phyloP scores from a whole-genome alignment of 495 filamentous ascomycete species.

The Penicillium samsonianum region DNA sequence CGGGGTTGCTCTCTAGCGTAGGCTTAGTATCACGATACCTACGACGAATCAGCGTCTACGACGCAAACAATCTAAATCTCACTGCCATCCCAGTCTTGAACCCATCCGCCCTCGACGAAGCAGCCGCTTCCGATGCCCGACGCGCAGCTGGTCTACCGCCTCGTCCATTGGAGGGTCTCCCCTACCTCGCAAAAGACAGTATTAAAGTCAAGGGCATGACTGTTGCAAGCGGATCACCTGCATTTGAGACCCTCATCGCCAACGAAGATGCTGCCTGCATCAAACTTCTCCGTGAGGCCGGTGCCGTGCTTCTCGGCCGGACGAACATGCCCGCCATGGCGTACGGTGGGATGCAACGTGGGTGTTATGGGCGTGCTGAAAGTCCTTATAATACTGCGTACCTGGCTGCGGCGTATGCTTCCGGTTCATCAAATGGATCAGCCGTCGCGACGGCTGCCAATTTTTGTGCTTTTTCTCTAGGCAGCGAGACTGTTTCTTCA shows the following conservation, averaged over 20 bases:
- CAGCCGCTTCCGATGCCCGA: slow-evolving; percentile 35
- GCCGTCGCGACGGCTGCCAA: slow-evolving; percentile 40
- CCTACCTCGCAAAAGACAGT: slow-evolving; percentile 71
- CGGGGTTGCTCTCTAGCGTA: slow-evolving; percentile 45
- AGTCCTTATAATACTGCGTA: slow-evolving; percentile 38
- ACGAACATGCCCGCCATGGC: slow-evolving; percentile 48
- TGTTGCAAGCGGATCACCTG: slow-evolving; percentile 52
- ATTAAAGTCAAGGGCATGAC: slow-evolving; percentile 69
- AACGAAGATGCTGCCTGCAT: slow-evolving; percentile 67
- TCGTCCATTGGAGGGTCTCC: slow-evolving; percentile 68
- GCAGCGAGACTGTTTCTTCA: slow-evolving; percentile 42
- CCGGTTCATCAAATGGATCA: slow-evolving; percentile 42
- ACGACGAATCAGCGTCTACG: slow-evolving; percentile 43
- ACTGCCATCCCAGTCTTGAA: slow-evolving; percentile 39
- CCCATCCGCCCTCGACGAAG: slow-evolving; percentile 32
- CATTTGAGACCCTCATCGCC: slow-evolving; percentile 60
- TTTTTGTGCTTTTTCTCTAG: slow-evolving; percentile 41
- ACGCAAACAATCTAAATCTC: slow-evolving; percentile 34
- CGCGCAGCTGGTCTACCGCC: slow-evolving; percentile 28
- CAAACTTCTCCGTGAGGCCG: slow-evolving; percentile 56
- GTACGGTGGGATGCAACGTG: slow-evolving; percentile 44
- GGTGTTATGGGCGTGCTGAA: slow-evolving; percentile 40
- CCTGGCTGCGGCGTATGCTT: slow-evolving; percentile 39
- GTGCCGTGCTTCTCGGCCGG: slow-evolving; percentile 63
- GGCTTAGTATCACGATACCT: slow-evolving; percentile 52